Conservation (phyloP, 129 eudicot genomes). For the Helichrysum umbraculigerum region DNA sequence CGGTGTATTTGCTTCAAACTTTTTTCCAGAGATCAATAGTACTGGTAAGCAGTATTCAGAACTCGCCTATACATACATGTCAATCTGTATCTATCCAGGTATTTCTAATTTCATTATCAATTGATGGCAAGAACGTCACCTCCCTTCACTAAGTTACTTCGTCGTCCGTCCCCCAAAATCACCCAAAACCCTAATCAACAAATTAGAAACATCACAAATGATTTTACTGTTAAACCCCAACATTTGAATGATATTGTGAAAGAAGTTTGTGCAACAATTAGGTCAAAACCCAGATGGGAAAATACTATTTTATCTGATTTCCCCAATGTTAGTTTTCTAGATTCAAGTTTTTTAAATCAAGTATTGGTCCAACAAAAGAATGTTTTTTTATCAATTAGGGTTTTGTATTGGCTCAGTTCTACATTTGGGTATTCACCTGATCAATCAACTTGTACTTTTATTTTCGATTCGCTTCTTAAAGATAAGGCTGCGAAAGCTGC, state of each 20-base stretch:
- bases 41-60: slow-evolving; percentile 2
- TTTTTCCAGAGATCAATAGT: slow-evolving; percentile 4
- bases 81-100: not conserved
- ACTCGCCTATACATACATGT: slow-evolving; percentile 7
- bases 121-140: slow-evolving; percentile 49
- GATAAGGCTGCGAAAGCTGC: slow-evolving; percentile 58
- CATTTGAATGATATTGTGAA: slow-evolving; percentile 37
- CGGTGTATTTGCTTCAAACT: slow-evolving; percentile 16
- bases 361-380: slow-evolving; percentile 51
- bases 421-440: slow-evolving; percentile 45
- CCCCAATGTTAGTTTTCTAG: slow-evolving; percentile 51
- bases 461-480: slow-evolving; percentile 54
- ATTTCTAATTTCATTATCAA: not conserved
- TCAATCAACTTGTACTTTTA: slow-evolving; percentile 28
- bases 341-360: slow-evolving; percentile 47
- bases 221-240: slow-evolving; percentile 25
- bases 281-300: slow-evolving; percentile 83
- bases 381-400: slow-evolving; percentile 44
- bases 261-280: slow-evolving; percentile 44
- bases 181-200: slow-evolving; percentile 35
- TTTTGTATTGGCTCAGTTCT: slow-evolving; percentile 53
- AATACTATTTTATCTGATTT: slow-evolving; percentile 49
- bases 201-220: slow-evolving; percentile 29
- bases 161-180: slow-evolving; percentile 38
- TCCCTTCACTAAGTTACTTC: slow-evolving; percentile 30